Conservation (phyloP, 2,329 filamentous ascomycete species). For the Botrytis sinoallii region DNA sequence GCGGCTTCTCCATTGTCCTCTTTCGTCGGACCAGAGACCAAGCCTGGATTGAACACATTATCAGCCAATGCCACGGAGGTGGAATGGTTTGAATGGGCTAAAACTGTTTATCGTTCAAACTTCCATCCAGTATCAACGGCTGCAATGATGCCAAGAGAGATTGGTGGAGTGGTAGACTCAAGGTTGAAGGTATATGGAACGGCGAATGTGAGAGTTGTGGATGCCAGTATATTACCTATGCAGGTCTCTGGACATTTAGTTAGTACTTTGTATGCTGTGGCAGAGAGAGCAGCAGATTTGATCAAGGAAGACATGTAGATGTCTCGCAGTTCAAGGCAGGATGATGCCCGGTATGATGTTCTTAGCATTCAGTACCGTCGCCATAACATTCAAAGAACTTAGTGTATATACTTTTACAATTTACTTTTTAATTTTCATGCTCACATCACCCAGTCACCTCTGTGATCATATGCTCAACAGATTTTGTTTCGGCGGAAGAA, state of each 20-base stretch:
- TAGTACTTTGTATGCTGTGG: constrained; percentile 25
- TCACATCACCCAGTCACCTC: background rate
- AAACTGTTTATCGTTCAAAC: constrained; percentile 18
- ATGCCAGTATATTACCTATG: constrained; percentile 27
- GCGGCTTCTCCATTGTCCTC: background rate
- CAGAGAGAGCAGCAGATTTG: constrained; percentile 27
- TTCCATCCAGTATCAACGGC: constrained; percentile 26
- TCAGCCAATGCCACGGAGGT: constrained; percentile 17
- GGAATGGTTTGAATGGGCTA: constrained; percentile 17
- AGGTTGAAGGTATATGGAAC: constrained; percentile 27
- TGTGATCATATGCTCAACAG: no score
- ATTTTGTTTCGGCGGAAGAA: background rate
- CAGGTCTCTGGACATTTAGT: constrained; percentile 23
- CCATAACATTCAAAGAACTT: background rate
- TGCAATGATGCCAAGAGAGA: constrained; percentile 25
- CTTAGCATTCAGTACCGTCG: background rate
- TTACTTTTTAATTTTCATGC: background rate
- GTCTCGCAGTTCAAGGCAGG: background rate
- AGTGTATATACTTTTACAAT: background rate
- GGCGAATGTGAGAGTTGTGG: constrained; percentile 24
- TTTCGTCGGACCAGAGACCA: constrained; percentile 11
- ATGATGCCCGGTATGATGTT: background rate
- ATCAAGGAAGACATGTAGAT: constrained; percentile 16
- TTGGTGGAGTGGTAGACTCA: constrained; percentile 27
- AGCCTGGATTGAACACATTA: constrained; percentile 16